Conservation (phyloP, 768 basidiomycete species). For the Suillus spraguei region DNA sequence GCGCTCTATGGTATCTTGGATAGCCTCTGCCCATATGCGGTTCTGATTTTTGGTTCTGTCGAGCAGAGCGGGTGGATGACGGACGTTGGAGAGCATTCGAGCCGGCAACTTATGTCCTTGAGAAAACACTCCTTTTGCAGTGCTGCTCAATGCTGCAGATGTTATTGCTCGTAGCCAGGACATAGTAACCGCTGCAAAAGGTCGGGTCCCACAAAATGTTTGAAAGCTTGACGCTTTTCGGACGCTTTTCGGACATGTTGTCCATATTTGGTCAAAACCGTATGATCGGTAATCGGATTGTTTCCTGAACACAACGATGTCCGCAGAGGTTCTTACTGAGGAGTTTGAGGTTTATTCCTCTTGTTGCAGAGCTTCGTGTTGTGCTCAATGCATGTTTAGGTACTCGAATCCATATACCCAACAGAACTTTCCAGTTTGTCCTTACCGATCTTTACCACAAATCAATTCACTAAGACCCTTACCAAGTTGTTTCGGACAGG, state of each 20-base stretch:
- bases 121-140: neutral
- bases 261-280: constrained; percentile 10
- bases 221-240: neutral
- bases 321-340: constrained; percentile 72
- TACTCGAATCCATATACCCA: constrained; percentile 95
- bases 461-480: constrained; percentile 49
- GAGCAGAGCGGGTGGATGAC: neutral
- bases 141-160: neutral
- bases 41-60: neutral
- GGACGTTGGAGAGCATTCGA: constrained; percentile 4
- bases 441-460: constrained; percentile 32
- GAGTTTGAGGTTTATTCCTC: constrained; percentile 77
- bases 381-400: constrained; percentile 47
- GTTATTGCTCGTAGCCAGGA: constrained; percentile 8
- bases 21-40: neutral
- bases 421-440: constrained; percentile 89
- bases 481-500: constrained; percentile 81
- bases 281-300: constrained; percentile 16
- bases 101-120: neutral
- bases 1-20: neutral
- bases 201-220: constrained; percentile 1
- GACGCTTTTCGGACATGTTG: neutral
- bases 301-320: constrained; percentile 43
- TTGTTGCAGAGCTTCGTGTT: constrained; percentile 11
- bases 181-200: constrained; percentile 3